phyloP scores from a whole-genome alignment of 805 yeast species.

The Metschnikowia aberdeeniae region DNA sequence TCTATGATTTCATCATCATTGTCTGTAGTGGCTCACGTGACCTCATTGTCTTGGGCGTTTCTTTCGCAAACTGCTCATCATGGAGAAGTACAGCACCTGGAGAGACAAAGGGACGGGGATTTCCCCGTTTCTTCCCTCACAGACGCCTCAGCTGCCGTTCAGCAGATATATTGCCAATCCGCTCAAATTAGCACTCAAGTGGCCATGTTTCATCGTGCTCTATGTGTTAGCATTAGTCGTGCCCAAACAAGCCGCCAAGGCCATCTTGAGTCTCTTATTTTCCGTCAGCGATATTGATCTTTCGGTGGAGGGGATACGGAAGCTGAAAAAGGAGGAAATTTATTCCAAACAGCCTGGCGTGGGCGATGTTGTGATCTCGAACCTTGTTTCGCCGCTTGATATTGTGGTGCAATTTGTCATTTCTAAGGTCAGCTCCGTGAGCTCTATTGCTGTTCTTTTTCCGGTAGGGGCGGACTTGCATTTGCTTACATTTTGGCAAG shows the following conservation, averaged over 20 bases:
- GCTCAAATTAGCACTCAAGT: slow-evolving; percentile 21
- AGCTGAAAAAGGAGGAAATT: slow-evolving; percentile 33
- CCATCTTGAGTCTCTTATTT: slow-evolving; percentile 24
- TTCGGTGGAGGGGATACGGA: slow-evolving; percentile 48
- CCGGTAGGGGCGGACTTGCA: slow-evolving; percentile 38
- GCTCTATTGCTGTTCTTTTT: slow-evolving; percentile 29
- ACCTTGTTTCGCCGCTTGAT: slow-evolving; percentile 59
- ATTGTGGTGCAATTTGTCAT: slow-evolving; percentile 34
- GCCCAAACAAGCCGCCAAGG: slow-evolving; percentile 14
- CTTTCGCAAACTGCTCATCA: background rate
- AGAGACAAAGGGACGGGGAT: slow-evolving; percentile 93
- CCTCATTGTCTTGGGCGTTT: background rate
- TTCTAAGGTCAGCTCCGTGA: slow-evolving; percentile 22
- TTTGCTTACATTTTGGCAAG: slow-evolving; percentile 22
- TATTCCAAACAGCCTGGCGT: slow-evolving; percentile 30
- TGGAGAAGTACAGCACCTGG: slow-evolving; percentile 59
- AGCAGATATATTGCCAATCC: slow-evolving; percentile 12
- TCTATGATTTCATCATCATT: background rate
- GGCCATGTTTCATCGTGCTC: slow-evolving; percentile 24
- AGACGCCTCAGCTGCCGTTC: slow-evolving; percentile 20
- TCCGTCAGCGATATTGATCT: slow-evolving; percentile 37
- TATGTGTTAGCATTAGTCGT: slow-evolving; percentile 18
- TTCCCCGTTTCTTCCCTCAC: slow-evolving; percentile 73
- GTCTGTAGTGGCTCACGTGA: slow-evolving; percentile 4
- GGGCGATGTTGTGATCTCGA: slow-evolving; percentile 52